A percentile compares a stretch with the other conserved stretches of the same genome.
phyloP scores from a whole-genome alignment of 1,139 yeast genomes.

The Kodamaea ohmeri region DNA sequence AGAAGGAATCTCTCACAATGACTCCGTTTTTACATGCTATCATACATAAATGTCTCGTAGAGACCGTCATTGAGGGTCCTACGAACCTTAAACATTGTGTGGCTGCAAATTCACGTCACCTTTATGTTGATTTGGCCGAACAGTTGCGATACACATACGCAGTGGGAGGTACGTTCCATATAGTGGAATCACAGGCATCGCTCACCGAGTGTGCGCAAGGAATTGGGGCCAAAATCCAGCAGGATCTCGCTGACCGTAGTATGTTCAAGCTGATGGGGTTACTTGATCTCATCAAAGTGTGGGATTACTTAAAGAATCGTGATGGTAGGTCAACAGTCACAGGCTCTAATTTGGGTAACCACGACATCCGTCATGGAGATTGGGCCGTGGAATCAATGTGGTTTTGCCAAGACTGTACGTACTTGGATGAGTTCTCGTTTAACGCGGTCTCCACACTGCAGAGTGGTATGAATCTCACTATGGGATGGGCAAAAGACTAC shows the following conservation, averaged over 20 bases:
- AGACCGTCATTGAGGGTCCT: neutral
- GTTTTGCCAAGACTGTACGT: conserved; percentile 8
- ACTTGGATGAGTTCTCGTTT: conserved; percentile 6
- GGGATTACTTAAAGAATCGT: conserved; percentile 1
- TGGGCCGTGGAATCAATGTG: conserved; percentile 8
- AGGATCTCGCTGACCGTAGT: neutral
- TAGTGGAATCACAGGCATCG: neutral
- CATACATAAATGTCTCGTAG: conserved; percentile 2
- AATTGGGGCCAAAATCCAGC: conserved; percentile 1
- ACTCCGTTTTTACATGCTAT: conserved; percentile 6
- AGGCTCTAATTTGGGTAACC: conserved; percentile 5
- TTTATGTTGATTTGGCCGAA: neutral
- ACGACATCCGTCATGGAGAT: conserved; percentile 1
- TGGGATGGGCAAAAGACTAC: neutral
- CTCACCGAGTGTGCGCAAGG: neutral
- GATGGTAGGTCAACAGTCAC: conserved; percentile 1
- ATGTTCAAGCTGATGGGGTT: conserved; percentile 5
- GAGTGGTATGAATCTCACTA: conserved; percentile 6
- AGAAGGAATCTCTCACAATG: conserved; percentile 1
- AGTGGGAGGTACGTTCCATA: conserved; percentile 2
- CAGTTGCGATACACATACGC: conserved; percentile 4
- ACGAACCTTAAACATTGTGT: conserved; percentile 5
- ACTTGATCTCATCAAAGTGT: conserved; percentile 1
- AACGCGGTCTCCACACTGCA: conserved; percentile 4
- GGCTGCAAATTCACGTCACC: conserved; percentile 2